Conservation (phyloP, 805 yeast genomes). For the Sugiyamaella marilandica region DNA sequence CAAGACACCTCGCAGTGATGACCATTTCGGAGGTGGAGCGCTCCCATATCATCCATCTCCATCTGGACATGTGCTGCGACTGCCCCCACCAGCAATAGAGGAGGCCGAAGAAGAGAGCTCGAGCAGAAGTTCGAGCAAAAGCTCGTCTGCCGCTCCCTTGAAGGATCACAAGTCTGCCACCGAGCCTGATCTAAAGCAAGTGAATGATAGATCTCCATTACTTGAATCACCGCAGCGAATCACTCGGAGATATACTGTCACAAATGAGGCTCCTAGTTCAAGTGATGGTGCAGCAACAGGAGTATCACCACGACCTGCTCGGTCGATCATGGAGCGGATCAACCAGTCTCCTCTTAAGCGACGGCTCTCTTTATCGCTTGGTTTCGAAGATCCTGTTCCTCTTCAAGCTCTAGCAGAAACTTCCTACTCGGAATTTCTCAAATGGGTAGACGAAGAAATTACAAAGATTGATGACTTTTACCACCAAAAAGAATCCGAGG, state of each 20-base stretch:
- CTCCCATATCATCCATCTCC: neutral
- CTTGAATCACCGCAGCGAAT: slow-evolving; percentile 11
- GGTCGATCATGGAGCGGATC: slow-evolving; percentile 1
- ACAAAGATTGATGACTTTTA: slow-evolving; percentile 59
- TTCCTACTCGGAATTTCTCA: slow-evolving; percentile 48
- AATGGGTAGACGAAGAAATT: slow-evolving; percentile 64
- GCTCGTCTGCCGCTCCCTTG: slow-evolving; percentile 11
- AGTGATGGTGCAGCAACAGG: neutral
- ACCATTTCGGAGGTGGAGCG: slow-evolving; percentile 2
- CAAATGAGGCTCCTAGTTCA: too few relatives aligned
- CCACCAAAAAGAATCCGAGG: slow-evolving; percentile 54
- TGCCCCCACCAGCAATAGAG: slow-evolving; percentile 30
- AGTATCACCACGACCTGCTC: neutral
- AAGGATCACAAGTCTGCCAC: slow-evolving; percentile 1
- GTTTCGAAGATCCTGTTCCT: slow-evolving; percentile 8
- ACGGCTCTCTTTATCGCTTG: slow-evolving; percentile 10
- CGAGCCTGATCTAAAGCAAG: neutral
- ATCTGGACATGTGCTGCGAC: slow-evolving; percentile 12
- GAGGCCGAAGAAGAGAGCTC: neutral
- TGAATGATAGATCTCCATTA: slow-evolving; percentile 26
- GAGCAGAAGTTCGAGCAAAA: slow-evolving; percentile 6
- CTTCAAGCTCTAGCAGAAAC: slow-evolving; percentile 21
- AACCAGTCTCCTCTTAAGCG: slow-evolving; percentile 1
- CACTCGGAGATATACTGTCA: too few relatives aligned
- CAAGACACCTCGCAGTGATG: neutral